Conservation (phyloP, 768 basidiomycete species). For the Amanita pseudoporphyria region DNA sequence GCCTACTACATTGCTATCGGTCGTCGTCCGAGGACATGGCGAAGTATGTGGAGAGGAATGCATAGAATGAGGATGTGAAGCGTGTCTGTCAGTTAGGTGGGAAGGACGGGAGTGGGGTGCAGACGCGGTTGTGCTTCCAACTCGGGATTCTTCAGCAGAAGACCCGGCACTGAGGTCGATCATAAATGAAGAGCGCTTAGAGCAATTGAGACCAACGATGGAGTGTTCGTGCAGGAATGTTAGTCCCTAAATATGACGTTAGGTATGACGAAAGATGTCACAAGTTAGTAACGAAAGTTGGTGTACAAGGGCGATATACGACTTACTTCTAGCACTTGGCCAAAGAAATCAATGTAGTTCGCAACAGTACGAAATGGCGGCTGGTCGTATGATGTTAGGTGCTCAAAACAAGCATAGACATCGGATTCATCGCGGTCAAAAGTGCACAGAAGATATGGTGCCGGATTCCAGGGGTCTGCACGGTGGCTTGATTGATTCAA, state of each 20-base stretch:
- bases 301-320: background rate
- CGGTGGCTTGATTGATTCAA: slow-evolving; percentile 36
- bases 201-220: slow-evolving; percentile 27
- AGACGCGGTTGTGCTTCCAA: slow-evolving; percentile 12
- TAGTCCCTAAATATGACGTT: slow-evolving; percentile 24
- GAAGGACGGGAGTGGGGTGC: background rate
- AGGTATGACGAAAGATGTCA: background rate
- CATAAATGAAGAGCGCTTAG: slow-evolving; percentile 29
- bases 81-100: background rate
- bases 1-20: too few species aligned
- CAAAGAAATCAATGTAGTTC: slow-evolving; percentile 41
- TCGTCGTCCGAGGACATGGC: background rate
- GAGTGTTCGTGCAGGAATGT: slow-evolving; percentile 39
- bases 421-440: slow-evolving; percentile 29
- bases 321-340: slow-evolving; percentile 39
- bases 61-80: background rate
- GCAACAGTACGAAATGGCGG: slow-evolving; percentile 37
- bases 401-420: slow-evolving; percentile 35
- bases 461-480: slow-evolving; percentile 45
- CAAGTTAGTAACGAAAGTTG: background rate
- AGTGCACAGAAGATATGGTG: slow-evolving; percentile 34
- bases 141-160: background rate
- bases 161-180: slow-evolving; percentile 29
- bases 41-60: background rate
- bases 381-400: slow-evolving; percentile 32